These are phyloP conservation scores for Carex parvula DNA, from an alignment of 176 grass and related monocot species.

Conservation along the genomic window DNA sequence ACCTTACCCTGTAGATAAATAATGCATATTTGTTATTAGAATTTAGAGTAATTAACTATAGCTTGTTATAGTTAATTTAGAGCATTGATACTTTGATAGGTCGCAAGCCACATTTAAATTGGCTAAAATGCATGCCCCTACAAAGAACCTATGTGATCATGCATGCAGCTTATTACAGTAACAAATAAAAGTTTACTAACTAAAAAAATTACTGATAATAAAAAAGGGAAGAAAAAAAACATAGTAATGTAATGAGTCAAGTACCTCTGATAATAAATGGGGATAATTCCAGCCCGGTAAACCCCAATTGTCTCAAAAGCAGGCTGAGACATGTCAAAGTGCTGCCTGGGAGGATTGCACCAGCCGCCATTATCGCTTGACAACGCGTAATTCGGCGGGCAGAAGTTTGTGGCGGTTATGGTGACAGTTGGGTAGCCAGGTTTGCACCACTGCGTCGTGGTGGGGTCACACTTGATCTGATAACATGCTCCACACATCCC, in stretches of 20 bases:
- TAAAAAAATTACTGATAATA: neutral
- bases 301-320: constrained; percentile 26
- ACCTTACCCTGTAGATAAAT: constrained; percentile 10
- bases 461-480: constrained; percentile 15
- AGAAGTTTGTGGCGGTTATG: constrained; percentile 56
- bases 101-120: neutral
- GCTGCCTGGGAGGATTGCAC: constrained; percentile 53
- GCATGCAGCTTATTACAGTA: neutral
- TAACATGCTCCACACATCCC: constrained; percentile 31
- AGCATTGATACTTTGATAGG: neutral
- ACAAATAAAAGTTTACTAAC: neutral
- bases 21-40: neutral
- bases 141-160: neutral
- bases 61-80: neutral
- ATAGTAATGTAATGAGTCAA: neutral
- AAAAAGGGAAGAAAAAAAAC: neutral
- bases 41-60: neutral
- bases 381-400: constrained; percentile 55
- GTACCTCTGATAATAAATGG: constrained; percentile 28
- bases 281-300: constrained; percentile 23
- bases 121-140: neutral
- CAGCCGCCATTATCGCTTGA: constrained; percentile 47
- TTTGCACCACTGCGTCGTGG: constrained; percentile 12
- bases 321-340: constrained; percentile 66
- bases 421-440: constrained; percentile 35